A percentile compares a stretch with the other conserved stretches of the same genome.
Conservation (phyloP, 176 grass and related monocot species). For the Avena insularis region DNA sequence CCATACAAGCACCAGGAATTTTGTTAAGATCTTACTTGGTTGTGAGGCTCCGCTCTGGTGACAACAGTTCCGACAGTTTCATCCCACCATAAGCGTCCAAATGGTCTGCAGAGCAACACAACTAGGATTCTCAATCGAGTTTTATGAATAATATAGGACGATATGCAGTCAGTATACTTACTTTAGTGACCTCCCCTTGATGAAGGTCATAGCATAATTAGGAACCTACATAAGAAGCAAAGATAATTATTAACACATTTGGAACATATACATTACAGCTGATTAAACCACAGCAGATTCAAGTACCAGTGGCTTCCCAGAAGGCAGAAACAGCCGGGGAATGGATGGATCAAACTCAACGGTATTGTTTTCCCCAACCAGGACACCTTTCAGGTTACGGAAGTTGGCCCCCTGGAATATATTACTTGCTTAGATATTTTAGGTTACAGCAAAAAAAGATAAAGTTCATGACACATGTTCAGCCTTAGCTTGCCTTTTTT, state of each 20-base stretch:
- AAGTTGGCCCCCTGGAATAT: conserved; percentile 65
- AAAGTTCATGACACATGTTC: neutral
- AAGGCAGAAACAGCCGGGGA: conserved; percentile 42
- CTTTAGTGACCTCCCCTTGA: conserved; percentile 66
- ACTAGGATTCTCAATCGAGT: neutral
- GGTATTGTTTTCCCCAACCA: conserved; percentile 57
- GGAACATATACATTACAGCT: neutral
- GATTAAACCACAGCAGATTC: neutral
- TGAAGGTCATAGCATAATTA: conserved; percentile 72
- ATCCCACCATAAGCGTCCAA: no score
- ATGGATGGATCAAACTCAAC: conserved; percentile 49
- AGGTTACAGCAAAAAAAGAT: neutral
- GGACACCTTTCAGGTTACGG: conserved; percentile 58
- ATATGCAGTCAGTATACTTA: conserved; percentile 30
- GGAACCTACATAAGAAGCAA: conserved; percentile 49
- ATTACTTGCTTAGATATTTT: neutral
- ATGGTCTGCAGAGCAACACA: neutral
- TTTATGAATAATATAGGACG: neutral
- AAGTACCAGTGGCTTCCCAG: conserved; percentile 69
- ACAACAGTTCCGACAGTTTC: no score
- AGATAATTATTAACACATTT: neutral
- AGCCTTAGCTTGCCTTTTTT: conserved; percentile 46
- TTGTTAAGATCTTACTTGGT: no score
- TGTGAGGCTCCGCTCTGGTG: no score
- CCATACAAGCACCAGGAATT: no score